Base-by-base conservation (phyloP, 768 basidiomycete species). In the Lactarius sanguifluus region DNA sequence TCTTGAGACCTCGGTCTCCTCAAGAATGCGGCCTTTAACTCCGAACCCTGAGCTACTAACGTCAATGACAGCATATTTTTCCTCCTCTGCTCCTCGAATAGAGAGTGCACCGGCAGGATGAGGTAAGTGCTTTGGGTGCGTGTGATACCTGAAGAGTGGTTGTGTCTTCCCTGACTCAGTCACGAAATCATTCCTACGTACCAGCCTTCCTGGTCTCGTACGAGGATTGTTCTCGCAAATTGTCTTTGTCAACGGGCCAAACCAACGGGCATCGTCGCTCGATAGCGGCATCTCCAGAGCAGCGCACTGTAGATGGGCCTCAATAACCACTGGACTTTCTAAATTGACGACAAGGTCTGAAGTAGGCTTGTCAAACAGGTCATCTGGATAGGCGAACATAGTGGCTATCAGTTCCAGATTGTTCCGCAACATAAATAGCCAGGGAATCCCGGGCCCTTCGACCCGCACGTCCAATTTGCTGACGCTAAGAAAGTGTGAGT, bases 381-480 rank as follows among this genome's bases (percentile, higher is more conserved):
- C 85, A 36, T 86, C 78, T 0, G 94, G 89, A 71, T 90, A 80
- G 2, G 83, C 76, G 8, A 86, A 86, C 81, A 70, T 89, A 96
- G 72, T 94, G 84, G 70, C 85, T 84, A 74, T 94, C 93, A 54
- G 92, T 80, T 3, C 91, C 87, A 47, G 85, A 80, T 5, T 74
- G 73, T 61, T 92, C 90, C 15, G 87, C 83, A 7, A 96, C 82
- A 47, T 91, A 81, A 62, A 94, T 80, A 0, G 88, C 86, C 30
- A 96, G 80, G 28, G 92, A 87, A 72, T 95, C 94, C 30, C 86
- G 86, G 61, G 88, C 81, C 61, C 94, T 81, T 56, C 94, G 86
- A 1, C 94, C 94, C 13, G 92, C 94, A 71, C 94, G 81, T 40
- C 94, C 93, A 16, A 89, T 86, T 84, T 96, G 93, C 80, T 96